Base-by-base conservation (phyloP, 192 early-diverging fungal species). In the Linnemannia hyalina region DNA sequence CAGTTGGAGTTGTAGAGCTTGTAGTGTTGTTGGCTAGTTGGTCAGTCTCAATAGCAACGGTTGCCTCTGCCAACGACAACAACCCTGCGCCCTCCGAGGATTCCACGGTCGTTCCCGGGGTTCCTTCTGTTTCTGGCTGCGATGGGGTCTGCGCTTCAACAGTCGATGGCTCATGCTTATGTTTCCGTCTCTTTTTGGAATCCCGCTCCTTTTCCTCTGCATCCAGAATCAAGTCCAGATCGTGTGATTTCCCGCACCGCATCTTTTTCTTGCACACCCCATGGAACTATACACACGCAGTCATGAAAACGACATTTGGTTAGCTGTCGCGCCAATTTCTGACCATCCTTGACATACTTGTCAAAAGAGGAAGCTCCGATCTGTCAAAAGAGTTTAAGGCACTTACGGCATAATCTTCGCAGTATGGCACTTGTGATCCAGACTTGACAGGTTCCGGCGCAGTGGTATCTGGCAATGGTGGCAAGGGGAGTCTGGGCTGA, bases 221-320 rank as follows among this genome's bases (percentile, higher is more conserved):
- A 88, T 99, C 97, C 18, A 99, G 89, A 79, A 99, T 98, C 52
- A 96, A 80, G 81, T 97, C 94, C 72, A 99, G 88, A 89, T 98
- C 95, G 87, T 99, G 98, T 5, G 95, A 94, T 52, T 88, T 90
- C 13, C 83, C 88, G 76, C 97, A 98, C 44, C 79, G 80, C 63
- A 92, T 92, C 18, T 94, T 93, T 70, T 89, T 81, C 44, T 90
- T 86, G 86, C 98, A 99, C 78, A 93, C 93, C 13, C 98, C 98
- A 73, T 96, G 95, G 11, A 84, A 78, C 96, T 97, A 81, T 26
- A 15, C 41, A 23, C 41, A 44, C 2, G 22, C 77, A 32, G 26
- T 40, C n/a, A 41, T 16, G 81, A 63, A 55, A 29, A 32, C 26
- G 36, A 68, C 72, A 49, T 26, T 10, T 49, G 4, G 29, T 46